Conservation (phyloP, 148 eudicot species). For the Camellia granthamiana region DNA sequence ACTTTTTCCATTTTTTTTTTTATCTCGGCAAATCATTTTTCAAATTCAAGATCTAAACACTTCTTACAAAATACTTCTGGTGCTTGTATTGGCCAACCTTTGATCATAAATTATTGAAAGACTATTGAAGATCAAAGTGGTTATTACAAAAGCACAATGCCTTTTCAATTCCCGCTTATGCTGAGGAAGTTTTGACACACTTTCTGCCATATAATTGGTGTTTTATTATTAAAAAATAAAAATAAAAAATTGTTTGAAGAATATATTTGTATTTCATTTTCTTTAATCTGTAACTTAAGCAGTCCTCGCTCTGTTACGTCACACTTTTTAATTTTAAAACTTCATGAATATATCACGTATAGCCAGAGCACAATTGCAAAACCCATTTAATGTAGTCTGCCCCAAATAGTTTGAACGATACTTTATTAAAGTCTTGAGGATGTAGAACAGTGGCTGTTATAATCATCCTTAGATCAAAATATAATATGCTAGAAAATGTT, state of each 20-base stretch:
- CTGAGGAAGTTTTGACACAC: neutral
- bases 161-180: neutral
- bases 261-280: neutral
- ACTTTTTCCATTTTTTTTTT: too few species aligned
- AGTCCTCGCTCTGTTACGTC: neutral
- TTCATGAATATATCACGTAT: neutral
- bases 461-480: neutral
- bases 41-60: too few species aligned
- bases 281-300: neutral
- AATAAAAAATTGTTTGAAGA: too few species aligned
- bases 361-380: neutral
- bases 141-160: neutral
- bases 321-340: neutral
- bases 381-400: neutral
- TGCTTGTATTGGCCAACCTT: neutral
- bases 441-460: neutral
- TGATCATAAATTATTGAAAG: too few species aligned
- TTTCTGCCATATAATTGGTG: neutral
- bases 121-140: neutral
- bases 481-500: neutral
- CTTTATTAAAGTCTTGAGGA: neutral
- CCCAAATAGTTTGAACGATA: neutral
- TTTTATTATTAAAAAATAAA: neutral
- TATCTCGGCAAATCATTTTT: too few species aligned
- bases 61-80: neutral